A percentile compares a stretch with the other conserved stretches of the same genome.
phyloP scores from a whole-genome alignment of 2,329 filamentous ascomycete species.

The Penicillium expansum region DNA sequence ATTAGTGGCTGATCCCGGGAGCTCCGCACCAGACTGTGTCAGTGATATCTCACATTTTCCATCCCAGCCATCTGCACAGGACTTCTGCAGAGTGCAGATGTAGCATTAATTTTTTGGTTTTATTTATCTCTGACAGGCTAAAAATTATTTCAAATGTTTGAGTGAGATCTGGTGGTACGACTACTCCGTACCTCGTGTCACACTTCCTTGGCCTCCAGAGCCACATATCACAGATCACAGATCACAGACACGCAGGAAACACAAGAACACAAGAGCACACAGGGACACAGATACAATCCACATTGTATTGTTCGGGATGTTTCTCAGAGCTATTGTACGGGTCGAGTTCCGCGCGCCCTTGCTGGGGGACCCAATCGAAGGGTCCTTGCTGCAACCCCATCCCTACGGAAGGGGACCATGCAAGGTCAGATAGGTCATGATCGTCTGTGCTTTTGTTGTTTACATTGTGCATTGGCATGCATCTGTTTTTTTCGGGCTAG shows the following conservation, averaged over 20 bases:
- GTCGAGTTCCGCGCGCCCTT: slow-evolving; percentile 30
- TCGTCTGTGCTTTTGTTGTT: slow-evolving; percentile 39
- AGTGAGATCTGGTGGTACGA: background rate
- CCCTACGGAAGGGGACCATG: slow-evolving; percentile 38
- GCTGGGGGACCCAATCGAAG: slow-evolving; percentile 28
- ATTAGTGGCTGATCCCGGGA: slow-evolving; percentile 16
- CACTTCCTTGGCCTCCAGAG: background rate
- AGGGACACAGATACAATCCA: background rate
- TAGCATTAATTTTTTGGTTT: background rate
- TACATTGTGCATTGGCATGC: slow-evolving; percentile 42
- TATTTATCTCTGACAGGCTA: background rate
- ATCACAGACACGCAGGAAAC: background rate
- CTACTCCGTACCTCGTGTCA: background rate
- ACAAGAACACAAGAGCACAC: background rate
- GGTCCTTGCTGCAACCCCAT: slow-evolving; percentile 31
- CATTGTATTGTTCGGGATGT: background rate
- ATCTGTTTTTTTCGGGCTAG: slow-evolving; percentile 28
- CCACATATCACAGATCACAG: background rate
- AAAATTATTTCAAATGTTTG: background rate
- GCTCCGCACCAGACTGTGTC: background rate
- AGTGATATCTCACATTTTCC: slow-evolving; percentile 31
- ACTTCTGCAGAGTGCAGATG: background rate
- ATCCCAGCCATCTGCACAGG: slow-evolving; percentile 14
- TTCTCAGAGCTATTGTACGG: slow-evolving; percentile 8
- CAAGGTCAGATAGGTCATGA: slow-evolving; percentile 40